Evolutionary conservation across 768 basidiomycete species (phyloP), one percentile per base, ranked within the genome.

Genomic region (Leucocoprinus birnbaumii): DNA sequence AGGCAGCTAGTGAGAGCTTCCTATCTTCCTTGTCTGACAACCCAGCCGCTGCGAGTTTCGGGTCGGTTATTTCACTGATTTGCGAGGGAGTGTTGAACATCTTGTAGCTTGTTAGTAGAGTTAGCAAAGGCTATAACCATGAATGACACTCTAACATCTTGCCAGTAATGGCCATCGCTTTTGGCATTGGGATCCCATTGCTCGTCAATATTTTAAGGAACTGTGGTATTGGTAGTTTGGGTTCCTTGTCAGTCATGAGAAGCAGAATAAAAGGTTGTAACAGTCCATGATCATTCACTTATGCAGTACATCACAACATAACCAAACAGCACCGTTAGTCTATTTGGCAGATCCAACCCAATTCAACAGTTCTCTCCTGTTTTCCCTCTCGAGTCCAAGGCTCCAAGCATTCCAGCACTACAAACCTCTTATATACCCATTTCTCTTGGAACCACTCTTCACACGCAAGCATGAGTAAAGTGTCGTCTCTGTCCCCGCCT

Each of bases 151-250:
- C 79, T 56, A 56, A 88, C 89, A 88, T 75, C 77, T 89, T 89
- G 54, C 79, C 78, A 35, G 89, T 80, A 22, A 88, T 68, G 13
- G 74, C 69, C 78, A 94, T 91, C 13, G 90, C 88, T 59, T 85
- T 83, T 31, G 76, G 63, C 52, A 87, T 74, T 1, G 84, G 68
- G 0, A 91, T 67, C 63, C 78, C 74, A 55, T 80, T 79, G 44
- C 62, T 71, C 6, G 85, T 84, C 22, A 91, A 71, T 10, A 86
- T 59, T 66, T 90, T 85, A 22, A 92, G 71, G 63, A 87, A 91
- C 19, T 72, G 73, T 3, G 86, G 85, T 7, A 92, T 65, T 22
- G 84, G 65, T 10, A 92, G 72, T 53, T 85, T 85, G 52, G 62
- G 61, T 42, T 58, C 62, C 63, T 69, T 46, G n/a, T 65, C 59